Evolutionary conservation across 495 filamentous ascomycete species (phyloP), one percentile per base, ranked within the genome.

Genomic region (Glonium stellatum): DNA sequence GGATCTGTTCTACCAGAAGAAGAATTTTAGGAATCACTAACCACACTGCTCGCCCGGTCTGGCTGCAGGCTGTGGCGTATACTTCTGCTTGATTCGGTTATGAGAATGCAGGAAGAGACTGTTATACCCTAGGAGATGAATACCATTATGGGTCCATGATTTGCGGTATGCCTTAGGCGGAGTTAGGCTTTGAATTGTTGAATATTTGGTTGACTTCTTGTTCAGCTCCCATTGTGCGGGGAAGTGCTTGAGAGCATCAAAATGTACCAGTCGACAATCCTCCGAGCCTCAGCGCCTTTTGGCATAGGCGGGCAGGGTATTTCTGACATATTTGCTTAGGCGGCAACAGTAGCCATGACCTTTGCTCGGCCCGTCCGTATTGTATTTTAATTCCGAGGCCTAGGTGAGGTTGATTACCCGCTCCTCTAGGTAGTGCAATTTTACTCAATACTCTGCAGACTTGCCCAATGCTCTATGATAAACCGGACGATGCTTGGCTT

Each of bases 1-100:
- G 59, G 93, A 99, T 82, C 79, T 98, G 71, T 87, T 92, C 69
- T 92, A 89, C 75, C 85, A 88, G 75, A 87, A 86, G 74, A 88
- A 88, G 73, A 84, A 81, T 79, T 87, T 85, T 73, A 74, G 84
- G 67, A 86, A 86, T 79, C 81, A 85, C 72, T 85, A 76, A 79
- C 42, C 13, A 57, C 37, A 34, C 23, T 9, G 35, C 15, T n/a
- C 31, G 53, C 27, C 10, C 39, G 39, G 41, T 42, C 41, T 44
- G 18, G 11, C 4, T 23, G 39, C 35, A 21, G 34, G 35, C 55
- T 23, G 11, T 12, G 46, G 27, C 27, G 15, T 39, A 18, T 18
- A 23, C 55, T 41, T 42, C 18, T 22, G 1, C 48, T 18, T 6
- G 18, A 15, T 23, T 8, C 5, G 9, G 15, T 25, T 31, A 0